A percentile compares a stretch with the other conserved stretches of the same genome.
These are phyloP conservation scores for Aspergillus cristatus DNA, from an alignment of 495 filamentous ascomycete species.

Conservation along the genomic window DNA sequence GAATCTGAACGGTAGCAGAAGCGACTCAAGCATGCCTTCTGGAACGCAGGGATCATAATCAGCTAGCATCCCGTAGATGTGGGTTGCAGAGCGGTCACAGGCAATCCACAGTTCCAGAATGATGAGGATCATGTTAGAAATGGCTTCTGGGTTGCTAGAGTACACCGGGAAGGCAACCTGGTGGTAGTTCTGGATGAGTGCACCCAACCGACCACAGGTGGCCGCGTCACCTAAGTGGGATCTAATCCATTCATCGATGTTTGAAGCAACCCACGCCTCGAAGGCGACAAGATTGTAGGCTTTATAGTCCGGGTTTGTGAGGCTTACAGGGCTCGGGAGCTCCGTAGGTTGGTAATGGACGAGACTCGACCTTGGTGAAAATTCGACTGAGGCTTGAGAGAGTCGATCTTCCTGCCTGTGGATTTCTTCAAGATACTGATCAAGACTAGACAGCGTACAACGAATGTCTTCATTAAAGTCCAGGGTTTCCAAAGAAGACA, in stretches of 20 bases:
- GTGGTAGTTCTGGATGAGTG: conserved; percentile 24
- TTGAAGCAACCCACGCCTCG: conserved; percentile 34
- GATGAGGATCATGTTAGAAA: conserved; percentile 52
- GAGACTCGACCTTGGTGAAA: too few species aligned
- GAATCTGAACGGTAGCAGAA: conserved; percentile 37
- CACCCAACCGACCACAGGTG: conserved; percentile 17
- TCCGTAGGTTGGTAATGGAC: too few species aligned
- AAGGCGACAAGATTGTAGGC: conserved; percentile 15
- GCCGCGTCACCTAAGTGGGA: conserved; percentile 10
- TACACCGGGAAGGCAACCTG: conserved; percentile 23
- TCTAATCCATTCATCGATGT: conserved; percentile 29
- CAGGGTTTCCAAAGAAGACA: too few species aligned
- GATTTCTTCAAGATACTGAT: too few species aligned
- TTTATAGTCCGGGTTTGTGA: conserved; percentile 1
- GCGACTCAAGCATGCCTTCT: conserved; percentile 26
- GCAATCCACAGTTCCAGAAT: conserved; percentile 57
- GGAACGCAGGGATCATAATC: conserved; percentile 46
- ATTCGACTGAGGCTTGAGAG: too few species aligned
- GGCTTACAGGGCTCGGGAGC: not conserved
- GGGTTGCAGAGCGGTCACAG: conserved; percentile 42
- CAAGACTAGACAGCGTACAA: not conserved
- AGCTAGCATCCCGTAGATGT: conserved; percentile 27
- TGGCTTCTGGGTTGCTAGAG: conserved; percentile 33
- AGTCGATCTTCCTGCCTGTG: too few species aligned
- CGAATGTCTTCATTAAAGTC: too few species aligned